Base-by-base conservation (phyloP, 2,329 filamentous ascomycete species). In the Phialophora verrucosa region DNA sequence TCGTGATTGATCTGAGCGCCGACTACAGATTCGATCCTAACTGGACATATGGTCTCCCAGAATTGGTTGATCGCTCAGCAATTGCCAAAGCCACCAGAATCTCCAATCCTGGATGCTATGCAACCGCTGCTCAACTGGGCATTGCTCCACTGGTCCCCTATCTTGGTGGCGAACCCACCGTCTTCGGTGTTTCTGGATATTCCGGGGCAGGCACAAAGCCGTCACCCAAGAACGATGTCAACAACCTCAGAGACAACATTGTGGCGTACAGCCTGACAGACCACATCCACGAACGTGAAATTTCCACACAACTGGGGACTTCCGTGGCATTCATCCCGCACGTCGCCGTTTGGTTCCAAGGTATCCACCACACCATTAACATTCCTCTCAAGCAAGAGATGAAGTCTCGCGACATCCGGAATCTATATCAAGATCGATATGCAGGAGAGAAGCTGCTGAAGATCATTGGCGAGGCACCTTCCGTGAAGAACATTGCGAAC, bases 341-440 rank as follows among this genome's bases (percentile, higher is more conserved):
- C 78, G 93, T 97, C 27, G 92, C 93, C n/a, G 88, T 90, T 14
- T 98, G 93, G 94, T 98, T 98, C 86, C 90, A 96, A 76, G 94
- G 94, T 70, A 98, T 98, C 73, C 89, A 92, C 82, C 91, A 93
- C 79, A 94, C 93, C 47, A 93, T 98, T 78, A 93, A 88, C 75
- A 91, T 98, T 58, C 94, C 94, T 12, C 84, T 99, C 8, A 90
- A 90, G 75, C 86, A 94, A 79, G 85, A 87, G 68, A 96, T 98
- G 91, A 91, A 88, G 2, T 93, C 91, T 50, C 90, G 95, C 60
- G 93, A 98, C 76, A 92, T 99, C 73, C 88, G 95, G 69, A 92
- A 97, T 75, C 83, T 98, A 65, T 99, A 96, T 84, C 94, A 98
- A 80, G 94, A 98, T 74, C 88, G 94, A 27, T 99, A 97, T 75